Percentiles rank a stretch among this genome's conserved stretches.
phyloP scores from a whole-genome alignment of 805 yeast genomes.

The Starmera amethionina region DNA sequence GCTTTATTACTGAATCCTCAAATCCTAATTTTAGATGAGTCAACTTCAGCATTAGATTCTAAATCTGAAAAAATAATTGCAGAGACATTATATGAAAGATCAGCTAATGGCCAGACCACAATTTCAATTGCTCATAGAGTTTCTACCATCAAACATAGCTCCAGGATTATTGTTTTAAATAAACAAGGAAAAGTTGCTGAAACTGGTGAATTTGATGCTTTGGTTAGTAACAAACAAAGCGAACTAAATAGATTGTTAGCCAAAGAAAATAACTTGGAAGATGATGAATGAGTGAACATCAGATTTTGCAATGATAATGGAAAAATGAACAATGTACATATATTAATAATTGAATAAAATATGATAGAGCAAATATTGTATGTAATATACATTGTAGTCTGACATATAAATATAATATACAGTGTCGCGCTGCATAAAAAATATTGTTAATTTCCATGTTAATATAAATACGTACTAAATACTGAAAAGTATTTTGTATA shows the following conservation, averaged over 20 bases:
- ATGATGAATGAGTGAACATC: not conserved
- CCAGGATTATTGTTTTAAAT: constrained; percentile 70
- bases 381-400: too few relatives aligned
- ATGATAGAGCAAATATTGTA: too few relatives aligned
- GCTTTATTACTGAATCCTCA: constrained; percentile 73
- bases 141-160: constrained; percentile 77
- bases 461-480: too few relatives aligned
- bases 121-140: constrained; percentile 89
- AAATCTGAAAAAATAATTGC: constrained; percentile 82
- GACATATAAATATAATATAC: too few relatives aligned
- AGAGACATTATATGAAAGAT: constrained; percentile 51
- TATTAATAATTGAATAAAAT: too few relatives aligned
- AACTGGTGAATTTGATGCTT: constrained; percentile 47
- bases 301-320: too few relatives aligned
- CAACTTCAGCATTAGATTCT: constrained; percentile 89
- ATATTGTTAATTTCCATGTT: too few relatives aligned
- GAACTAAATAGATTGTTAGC: constrained; percentile 25
- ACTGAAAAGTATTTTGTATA: too few relatives aligned
- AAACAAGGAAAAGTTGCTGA: constrained; percentile 68
- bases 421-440: too few relatives aligned
- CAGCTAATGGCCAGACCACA: constrained; percentile 52
- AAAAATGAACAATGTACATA: too few relatives aligned
- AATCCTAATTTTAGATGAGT: constrained; percentile 82
- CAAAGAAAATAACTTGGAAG: constrained; percentile 15
- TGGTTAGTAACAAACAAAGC: constrained; percentile 31